phyloP scores from a whole-genome alignment of 306 rosid species.

The Gastrolobium bilobum region DNA sequence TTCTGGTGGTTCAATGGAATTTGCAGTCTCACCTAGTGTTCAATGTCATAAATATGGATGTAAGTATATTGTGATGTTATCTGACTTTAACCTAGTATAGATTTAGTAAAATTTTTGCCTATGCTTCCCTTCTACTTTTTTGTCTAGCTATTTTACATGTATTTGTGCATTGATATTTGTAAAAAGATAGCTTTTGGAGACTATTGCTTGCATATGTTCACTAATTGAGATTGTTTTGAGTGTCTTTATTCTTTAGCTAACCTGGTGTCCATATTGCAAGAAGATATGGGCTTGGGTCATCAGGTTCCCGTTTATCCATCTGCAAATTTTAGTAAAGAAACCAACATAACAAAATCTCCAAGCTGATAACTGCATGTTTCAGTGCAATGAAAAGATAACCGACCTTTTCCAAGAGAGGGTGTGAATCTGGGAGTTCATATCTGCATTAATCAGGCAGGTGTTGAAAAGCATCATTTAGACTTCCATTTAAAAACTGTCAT shows the following conservation, averaged over 20 bases:
- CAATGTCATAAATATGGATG: conserved; percentile 30
- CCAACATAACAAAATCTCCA: conserved; percentile 9
- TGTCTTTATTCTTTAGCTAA: conserved; percentile 49
- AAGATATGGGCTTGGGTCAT: conserved; percentile 97
- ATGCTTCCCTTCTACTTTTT: conserved; percentile 25
- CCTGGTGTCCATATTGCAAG: conserved; percentile 99
- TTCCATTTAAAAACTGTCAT: conserved; percentile 37
- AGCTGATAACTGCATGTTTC: conserved; percentile 33
- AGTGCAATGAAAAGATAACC: conserved; percentile 47
- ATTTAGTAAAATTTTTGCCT: conserved; percentile 34
- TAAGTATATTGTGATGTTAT: conserved; percentile 35
- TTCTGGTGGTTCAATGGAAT: conserved; percentile 74
- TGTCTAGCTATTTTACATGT: conserved; percentile 35
- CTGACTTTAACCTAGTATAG: conserved; percentile 30
- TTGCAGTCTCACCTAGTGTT: conserved; percentile 79
- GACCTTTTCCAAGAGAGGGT: conserved; percentile 85
- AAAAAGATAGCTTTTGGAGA: conserved; percentile 33
- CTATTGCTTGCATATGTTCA: conserved; percentile 9
- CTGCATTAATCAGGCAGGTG: conserved; percentile 64
- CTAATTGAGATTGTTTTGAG: conserved; percentile 37
- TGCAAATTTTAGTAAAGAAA: conserved; percentile 52
- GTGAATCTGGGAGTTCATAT: conserved; percentile 97
- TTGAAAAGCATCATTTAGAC: conserved; percentile 38
- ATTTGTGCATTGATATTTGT: conserved; percentile 28
- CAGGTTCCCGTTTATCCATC: conserved; percentile 88